These are phyloP conservation scores for Epichloe gansuensis DNA, from an alignment of 2,329 filamentous ascomycete genomes.

Conservation along the genomic window DNA sequence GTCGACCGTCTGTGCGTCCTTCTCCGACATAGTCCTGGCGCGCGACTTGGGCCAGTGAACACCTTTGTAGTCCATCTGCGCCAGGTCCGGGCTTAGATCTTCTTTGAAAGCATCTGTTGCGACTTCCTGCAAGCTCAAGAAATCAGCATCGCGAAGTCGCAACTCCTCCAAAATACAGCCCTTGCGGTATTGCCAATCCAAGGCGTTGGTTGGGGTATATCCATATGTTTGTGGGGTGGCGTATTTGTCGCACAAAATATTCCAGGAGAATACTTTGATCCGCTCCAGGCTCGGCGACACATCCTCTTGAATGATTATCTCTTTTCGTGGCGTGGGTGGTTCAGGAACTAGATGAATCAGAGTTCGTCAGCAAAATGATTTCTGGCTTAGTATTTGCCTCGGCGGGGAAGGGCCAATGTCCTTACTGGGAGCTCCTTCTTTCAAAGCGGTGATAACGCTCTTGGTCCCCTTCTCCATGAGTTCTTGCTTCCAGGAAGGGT, in stretches of 20 bases:
- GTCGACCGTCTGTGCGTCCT: conserved; percentile 80
- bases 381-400: background rate
- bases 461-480: conserved; percentile 81
- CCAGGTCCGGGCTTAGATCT: conserved; percentile 77
- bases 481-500: conserved; percentile 62
- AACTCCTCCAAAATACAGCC: conserved; percentile 76
- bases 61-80: conserved; percentile 81
- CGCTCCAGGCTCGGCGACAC: conserved; percentile 47
- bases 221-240: conserved; percentile 77
- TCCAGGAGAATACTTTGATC: conserved; percentile 83
- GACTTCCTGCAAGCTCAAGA: conserved; percentile 87
- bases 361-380: conserved; percentile 10
- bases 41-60: conserved; percentile 85
- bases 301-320: conserved; percentile 65
- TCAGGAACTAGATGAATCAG: conserved; percentile 47
- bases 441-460: conserved; percentile 67
- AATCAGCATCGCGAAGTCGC: conserved; percentile 65
- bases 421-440: conserved; percentile 76
- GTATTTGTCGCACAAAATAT: conserved; percentile 89
- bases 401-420: conserved; percentile 7
- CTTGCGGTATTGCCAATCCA: conserved; percentile 79
- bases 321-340: conserved; percentile 63
- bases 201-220: conserved; percentile 70
- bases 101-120: conserved; percentile 86
- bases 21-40: conserved; percentile 82